Conservation (phyloP, 1,284 basidiomycete species). For the Pseudozyma sp. region DNA sequence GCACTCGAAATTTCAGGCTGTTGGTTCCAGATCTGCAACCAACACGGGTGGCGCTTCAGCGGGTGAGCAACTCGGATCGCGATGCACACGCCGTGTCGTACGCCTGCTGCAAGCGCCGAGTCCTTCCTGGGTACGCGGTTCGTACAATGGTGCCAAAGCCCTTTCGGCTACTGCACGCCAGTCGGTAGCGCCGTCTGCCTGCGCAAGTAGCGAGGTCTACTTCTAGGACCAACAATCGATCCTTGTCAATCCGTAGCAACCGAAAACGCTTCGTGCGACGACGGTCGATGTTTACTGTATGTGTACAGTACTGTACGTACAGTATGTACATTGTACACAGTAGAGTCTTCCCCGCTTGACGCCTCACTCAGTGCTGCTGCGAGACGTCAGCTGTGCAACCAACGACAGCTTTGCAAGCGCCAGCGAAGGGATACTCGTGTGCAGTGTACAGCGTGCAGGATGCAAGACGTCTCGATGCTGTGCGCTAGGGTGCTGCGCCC, state of each 20-base stretch:
- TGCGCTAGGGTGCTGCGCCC: neutral
- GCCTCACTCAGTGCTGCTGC: neutral
- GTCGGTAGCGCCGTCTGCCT: no score
- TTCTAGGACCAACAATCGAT: conserved; percentile 17
- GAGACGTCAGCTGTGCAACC: neutral
- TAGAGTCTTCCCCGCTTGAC: neutral
- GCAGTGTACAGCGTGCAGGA: no score
- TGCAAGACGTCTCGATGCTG: no score
- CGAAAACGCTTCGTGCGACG: neutral
- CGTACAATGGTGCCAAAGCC: no score
- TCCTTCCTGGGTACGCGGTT: no score
- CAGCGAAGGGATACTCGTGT: no score
- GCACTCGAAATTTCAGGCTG: neutral
- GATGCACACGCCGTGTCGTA: neutral
- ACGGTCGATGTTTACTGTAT: conserved; percentile 1
- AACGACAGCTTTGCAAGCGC: no score
- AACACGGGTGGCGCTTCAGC: conserved; percentile 4
- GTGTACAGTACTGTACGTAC: neutral
- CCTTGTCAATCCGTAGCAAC: conserved; percentile 22
- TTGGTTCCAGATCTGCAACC: conserved; percentile 1
- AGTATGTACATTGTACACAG: no score
- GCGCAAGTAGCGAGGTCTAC: neutral
- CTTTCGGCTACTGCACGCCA: no score
- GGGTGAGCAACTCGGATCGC: conserved; percentile 2
- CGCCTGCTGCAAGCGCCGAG: no score